A percentile compares a stretch with the other conserved stretches of the same genome.
Conservation (phyloP, 148 eudicot species). For the Rhododendron mucronatum region DNA sequence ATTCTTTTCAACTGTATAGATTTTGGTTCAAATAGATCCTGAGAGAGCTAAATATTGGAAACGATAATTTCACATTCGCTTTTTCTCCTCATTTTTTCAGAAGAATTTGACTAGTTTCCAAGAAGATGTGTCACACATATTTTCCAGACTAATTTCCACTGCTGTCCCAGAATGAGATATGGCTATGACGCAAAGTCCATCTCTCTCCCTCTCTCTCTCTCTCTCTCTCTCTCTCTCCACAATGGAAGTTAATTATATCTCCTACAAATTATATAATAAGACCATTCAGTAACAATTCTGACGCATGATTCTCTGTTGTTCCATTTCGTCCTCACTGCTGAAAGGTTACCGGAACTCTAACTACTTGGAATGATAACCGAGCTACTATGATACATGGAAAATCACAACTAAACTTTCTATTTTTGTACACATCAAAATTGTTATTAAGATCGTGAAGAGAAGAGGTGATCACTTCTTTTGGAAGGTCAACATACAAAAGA, state of each 20-base stretch:
- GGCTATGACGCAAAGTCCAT: not conserved
- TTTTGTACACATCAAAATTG: not conserved
- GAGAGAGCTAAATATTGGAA: too few species aligned
- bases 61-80: too few species aligned
- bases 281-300: not conserved
- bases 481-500: slow-evolving; percentile 47
- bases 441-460: not conserved
- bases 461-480: slow-evolving; percentile 46
- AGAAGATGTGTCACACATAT: not conserved
- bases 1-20: too few species aligned
- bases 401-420: not conserved
- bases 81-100: not conserved
- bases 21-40: too few species aligned
- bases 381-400: not conserved
- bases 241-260: not conserved
- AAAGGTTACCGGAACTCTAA: not conserved
- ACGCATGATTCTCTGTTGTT: not conserved
- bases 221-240: not conserved
- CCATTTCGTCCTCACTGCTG: not conserved
- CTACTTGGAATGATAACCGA: not conserved
- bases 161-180: not conserved
- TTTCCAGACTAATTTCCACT: not conserved
- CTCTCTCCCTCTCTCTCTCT: too few species aligned
- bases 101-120: not conserved
- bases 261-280: not conserved